Evolutionary conservation across 2,329 filamentous ascomycete genomes (phyloP).

Genomic region (Plenodomus biglobosus): DNA sequence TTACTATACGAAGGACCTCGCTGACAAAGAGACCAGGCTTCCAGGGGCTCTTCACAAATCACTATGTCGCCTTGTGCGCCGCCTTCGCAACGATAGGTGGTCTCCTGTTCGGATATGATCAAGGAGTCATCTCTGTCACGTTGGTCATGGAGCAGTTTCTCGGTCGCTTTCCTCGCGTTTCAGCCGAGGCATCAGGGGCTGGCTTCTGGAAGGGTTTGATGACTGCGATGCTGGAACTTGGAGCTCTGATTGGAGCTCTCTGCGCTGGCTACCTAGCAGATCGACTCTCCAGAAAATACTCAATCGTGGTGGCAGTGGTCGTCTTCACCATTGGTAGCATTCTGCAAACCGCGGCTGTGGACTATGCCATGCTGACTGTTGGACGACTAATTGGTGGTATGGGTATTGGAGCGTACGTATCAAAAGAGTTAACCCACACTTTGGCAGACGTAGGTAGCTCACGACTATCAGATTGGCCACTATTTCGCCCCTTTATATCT

Average conservation of each 20-base stretch:
- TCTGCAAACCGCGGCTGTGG: conserved; percentile 54
- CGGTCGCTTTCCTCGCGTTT: conserved; percentile 49
- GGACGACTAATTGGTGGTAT: conserved; percentile 55
- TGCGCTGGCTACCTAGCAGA: conserved; percentile 53
- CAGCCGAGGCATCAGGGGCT: conserved; percentile 45
- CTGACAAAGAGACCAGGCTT: conserved; percentile 41
- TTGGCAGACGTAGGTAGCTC: neutral
- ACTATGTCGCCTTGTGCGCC: conserved; percentile 56
- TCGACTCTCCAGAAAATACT: conserved; percentile 55
- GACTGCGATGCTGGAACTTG: conserved; percentile 59
- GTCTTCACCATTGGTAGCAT: conserved; percentile 56
- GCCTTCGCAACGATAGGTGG: conserved; percentile 55
- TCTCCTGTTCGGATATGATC: conserved; percentile 54
- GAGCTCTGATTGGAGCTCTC: conserved; percentile 50
- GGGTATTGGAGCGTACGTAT: conserved; percentile 53
- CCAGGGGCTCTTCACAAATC: conserved; percentile 51
- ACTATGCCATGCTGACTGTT: conserved; percentile 55
- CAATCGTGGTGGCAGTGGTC: conserved; percentile 54
- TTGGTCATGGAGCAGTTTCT: conserved; percentile 58
- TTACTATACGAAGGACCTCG: neutral
- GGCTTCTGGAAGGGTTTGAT: conserved; percentile 51
- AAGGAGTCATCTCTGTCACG: conserved; percentile 51
- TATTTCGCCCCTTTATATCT: conserved; percentile 57
- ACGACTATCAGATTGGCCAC: conserved; percentile 28
- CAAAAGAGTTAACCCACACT: neutral